Conservation (phyloP, 495 filamentous ascomycete species). For the Xylaria intraflava region DNA sequence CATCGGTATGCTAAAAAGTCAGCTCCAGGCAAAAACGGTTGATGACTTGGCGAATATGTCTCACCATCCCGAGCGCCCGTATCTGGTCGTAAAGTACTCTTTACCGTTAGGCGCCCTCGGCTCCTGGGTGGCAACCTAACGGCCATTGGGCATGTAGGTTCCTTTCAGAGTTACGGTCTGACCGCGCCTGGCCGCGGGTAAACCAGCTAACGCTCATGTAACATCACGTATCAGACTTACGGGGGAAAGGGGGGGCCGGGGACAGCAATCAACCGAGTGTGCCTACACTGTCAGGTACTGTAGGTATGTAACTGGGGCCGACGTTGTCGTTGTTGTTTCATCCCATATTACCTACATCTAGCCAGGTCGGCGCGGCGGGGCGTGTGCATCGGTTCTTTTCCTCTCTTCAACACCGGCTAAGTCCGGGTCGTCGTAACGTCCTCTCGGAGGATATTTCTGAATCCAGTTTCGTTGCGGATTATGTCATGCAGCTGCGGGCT, state of each 20-base stretch:
- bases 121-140: background rate
- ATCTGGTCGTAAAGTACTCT: background rate
- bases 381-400: conserved; percentile 1
- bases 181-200: background rate
- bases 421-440: background rate
- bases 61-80: too few relatives aligned
- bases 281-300: too few relatives aligned
- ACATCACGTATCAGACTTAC: background rate
- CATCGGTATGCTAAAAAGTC: background rate
- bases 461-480: conserved; percentile 4
- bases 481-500: conserved; percentile 13
- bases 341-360: background rate
- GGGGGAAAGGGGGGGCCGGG: background rate
- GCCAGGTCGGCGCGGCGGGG: background rate
- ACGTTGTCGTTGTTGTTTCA: conserved; percentile 5
- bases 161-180: background rate
- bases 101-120: background rate
- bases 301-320: background rate
- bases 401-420: background rate
- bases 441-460: background rate
- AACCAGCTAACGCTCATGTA: background rate
- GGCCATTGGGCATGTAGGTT: conserved; percentile 1
- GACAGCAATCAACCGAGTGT: too few relatives aligned
- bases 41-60: conserved; percentile 3
- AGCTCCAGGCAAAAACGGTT: conserved; percentile 1